Percentiles rank a stretch among this genome's conserved stretches.
phyloP scores from a whole-genome alignment of 345 rosid genomes.

The Eutrema japonicum region DNA sequence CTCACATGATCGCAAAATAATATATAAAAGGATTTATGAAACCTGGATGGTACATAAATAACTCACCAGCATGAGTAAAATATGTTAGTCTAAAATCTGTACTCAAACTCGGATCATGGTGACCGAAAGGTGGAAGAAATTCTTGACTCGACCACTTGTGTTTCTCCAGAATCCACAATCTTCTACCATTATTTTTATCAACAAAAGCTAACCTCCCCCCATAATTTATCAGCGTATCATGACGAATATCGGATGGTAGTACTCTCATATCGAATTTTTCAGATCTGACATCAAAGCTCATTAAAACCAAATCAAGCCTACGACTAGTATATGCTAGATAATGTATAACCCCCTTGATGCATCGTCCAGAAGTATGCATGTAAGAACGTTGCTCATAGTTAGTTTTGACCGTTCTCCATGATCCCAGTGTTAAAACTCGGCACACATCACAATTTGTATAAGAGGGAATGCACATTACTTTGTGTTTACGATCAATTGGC shows the following conservation, averaged over 20 bases:
- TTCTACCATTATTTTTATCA: neutral
- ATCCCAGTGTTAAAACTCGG: slow-evolving; percentile 16
- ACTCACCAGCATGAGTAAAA: slow-evolving; percentile 6
- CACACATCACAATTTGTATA: neutral
- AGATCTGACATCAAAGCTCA: slow-evolving; percentile 11
- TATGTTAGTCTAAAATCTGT: neutral
- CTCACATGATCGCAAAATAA: slow-evolving; percentile 8
- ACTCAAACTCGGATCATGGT: neutral
- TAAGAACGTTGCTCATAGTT: neutral
- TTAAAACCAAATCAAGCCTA: neutral
- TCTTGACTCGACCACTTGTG: slow-evolving; percentile 1
- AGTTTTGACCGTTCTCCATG: slow-evolving; percentile 16
- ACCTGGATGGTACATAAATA: neutral
- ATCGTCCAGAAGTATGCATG: neutral
- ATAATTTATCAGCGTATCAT: neutral
- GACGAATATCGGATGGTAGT: neutral
- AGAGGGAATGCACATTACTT: slow-evolving; percentile 7
- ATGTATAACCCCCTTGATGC: slow-evolving; percentile 16
- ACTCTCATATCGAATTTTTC: neutral
- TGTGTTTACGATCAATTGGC: slow-evolving; percentile 12
- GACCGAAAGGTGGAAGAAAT: neutral
- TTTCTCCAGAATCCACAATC: slow-evolving; percentile 16
- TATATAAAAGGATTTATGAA: neutral
- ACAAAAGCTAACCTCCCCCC: neutral
- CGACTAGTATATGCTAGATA: neutral